Conservation (phyloP, 2,329 filamentous ascomycete genomes). For the Fusarium camptoceras region DNA sequence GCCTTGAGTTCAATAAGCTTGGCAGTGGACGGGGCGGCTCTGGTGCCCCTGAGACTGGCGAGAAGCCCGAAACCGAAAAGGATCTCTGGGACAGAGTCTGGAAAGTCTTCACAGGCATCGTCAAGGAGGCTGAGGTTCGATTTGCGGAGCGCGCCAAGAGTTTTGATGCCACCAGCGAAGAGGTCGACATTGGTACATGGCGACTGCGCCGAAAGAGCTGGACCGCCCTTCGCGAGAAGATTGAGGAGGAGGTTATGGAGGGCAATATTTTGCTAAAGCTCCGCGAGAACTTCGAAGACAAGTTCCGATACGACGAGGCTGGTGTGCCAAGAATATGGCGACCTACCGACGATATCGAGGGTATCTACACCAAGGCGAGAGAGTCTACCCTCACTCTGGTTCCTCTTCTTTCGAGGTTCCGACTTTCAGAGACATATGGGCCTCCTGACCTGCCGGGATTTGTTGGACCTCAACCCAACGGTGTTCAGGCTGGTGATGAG, state of each 20-base stretch:
- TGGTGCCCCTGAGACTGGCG: constrained; percentile 81
- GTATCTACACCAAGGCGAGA: constrained; percentile 89
- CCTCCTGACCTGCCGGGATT: constrained; percentile 87
- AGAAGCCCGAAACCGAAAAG: constrained; percentile 79
- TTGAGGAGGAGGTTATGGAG: constrained; percentile 98
- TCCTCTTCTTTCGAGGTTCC: constrained; percentile 87
- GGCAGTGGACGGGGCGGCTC: constrained; percentile 87
- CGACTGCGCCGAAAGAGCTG: constrained; percentile 92
- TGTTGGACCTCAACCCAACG: constrained; percentile 81
- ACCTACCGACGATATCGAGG: constrained; percentile 96
- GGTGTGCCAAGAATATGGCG: constrained; percentile 97
- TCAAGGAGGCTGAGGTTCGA: constrained; percentile 84
- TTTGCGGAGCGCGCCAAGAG: constrained; percentile 91
- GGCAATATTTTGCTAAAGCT: constrained; percentile 95
- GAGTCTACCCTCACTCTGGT: constrained; percentile 94
- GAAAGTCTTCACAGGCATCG: constrained; percentile 83
- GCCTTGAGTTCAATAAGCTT: constrained; percentile 95
- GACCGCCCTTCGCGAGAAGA: constrained; percentile 87
- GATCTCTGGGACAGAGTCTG: constrained; percentile 97
- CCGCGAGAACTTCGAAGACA: constrained; percentile 98
- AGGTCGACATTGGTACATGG: constrained; percentile 94
- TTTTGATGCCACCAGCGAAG: constrained; percentile 91
- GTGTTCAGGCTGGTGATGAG: constrained; percentile 84
- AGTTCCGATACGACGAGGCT: constrained; percentile 96
- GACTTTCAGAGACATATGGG: constrained; percentile 77